Base-by-base conservation (phyloP, 148 eudicot genomes). In the Chenopodium suecicum region DNA sequence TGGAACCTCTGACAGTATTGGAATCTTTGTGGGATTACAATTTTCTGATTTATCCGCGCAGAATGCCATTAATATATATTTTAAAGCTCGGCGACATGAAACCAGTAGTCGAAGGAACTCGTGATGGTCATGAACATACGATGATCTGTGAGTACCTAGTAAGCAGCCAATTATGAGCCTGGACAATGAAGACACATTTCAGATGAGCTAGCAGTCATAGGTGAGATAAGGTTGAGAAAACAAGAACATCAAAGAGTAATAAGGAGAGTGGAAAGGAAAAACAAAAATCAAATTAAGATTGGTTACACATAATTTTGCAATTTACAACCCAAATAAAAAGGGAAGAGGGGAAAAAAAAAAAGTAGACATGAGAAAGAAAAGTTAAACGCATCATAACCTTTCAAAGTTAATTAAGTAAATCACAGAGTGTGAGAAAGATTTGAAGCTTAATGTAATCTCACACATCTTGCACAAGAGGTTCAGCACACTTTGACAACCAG, bases 331-430 rank as follows among this genome's bases (percentile, higher is more conserved):
- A 8, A 20, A 8, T n/a, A 64, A n/a, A 64, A 9, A 64, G 27
- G 66, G 44, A 5, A 6, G 7, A 12, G 23, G 65, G 12, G 41
- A 4, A 41, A 44, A 16, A 58, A 66, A 66, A 34, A 1, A 47
- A 66, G 65, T 1, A 4, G 19, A 71, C 2, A 17, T 8, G 29
- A 67, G 50, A 52, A 54, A 68, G 65, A 54, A 70, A 46, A 70
- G 6, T 25, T 46, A 48, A 41, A 67, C 22, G 48, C 31, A 50
- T 66, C 48, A 58, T 75, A 82, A 96, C 99, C 97, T 92, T 84
- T 96, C 99, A 62, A 89, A 84, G 83, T 94, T 96, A 87, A 94
- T 85, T 86, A 96, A 68, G 74, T 76, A 87, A 69, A 84, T 86
- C 64, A 88, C 84, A 82, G 80, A 89, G 20, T 74, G 75, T 54